Base-by-base conservation (phyloP, 2,329 filamentous ascomycete genomes). In the Teratosphaeriaceae sp. region DNA sequence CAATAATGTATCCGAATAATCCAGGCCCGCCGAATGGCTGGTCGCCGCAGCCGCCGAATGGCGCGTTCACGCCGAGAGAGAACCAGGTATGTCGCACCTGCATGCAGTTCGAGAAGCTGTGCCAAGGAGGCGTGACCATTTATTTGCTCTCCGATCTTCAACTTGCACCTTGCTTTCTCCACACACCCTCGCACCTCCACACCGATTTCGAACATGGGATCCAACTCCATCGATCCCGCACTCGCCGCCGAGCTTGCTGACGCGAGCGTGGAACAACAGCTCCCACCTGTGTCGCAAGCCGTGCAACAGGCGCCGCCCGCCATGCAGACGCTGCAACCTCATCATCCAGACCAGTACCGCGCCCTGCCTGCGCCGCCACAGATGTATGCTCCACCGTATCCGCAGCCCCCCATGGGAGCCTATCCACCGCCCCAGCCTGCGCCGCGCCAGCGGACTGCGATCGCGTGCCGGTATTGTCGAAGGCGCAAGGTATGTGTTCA, bases 381-480 rank as follows among this genome's bases (percentile, higher is more conserved):
- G 24, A 65, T 71, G 65, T 71, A 69, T 54, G 52, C 61, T 44
- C 47, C 62, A 44, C 65, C 65, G 42, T 61, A 65, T 37, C 66
- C 67, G 50, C 62, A 55, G 45, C 65, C 65, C 40, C 64, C 63
- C 42, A 67, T 67, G 42, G 63, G 37, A 15, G 37, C 61, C 9
- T 69, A 70, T 34, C 60, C 57, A 35, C 59, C 62, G 29, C 57
- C 63, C 46, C 70, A 72, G 55, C 71, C 73, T 24, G 75, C 75
- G n/a, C 76, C 76, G 13, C 70, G 76, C 44, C 76, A 79, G 59
- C 67, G 76, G 49, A 79, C 76, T 40, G 76, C 76, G 42, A 79
- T 79, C 58, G 76, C 76, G 36, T 79, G 76, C 56, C 69, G 74
- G 45, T 79, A 79, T 59, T 79, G 76, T 60, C 65, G 76, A 45